Conservation (phyloP, 2,329 filamentous ascomycete species). For the Pseudocercospora macadamiae region DNA sequence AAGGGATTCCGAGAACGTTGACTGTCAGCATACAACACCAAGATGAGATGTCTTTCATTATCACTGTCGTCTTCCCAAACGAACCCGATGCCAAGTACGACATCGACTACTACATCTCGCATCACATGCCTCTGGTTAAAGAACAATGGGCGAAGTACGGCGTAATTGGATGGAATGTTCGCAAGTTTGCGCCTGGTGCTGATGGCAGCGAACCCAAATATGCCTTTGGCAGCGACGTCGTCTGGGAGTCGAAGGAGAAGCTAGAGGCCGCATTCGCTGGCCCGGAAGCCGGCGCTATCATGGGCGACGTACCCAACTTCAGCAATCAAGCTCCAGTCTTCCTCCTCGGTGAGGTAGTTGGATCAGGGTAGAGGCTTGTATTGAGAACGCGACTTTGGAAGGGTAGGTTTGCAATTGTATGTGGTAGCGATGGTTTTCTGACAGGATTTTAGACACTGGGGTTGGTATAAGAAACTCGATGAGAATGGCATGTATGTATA, state of each 20-base stretch:
- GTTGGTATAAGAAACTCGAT: too few species aligned
- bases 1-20: too few species aligned
- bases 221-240: not conserved
- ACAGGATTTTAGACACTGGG: too few species aligned
- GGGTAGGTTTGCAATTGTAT: too few species aligned
- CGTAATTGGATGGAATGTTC: not conserved
- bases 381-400: too few species aligned
- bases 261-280: not conserved
- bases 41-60: conserved; percentile 1
- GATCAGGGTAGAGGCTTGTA: too few species aligned
- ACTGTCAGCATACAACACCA: too few species aligned
- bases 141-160: not conserved
- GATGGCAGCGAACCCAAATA: not conserved
- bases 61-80: not conserved
- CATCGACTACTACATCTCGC: not conserved
- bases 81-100: not conserved
- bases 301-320: not conserved
- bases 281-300: not conserved
- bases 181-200: not conserved
- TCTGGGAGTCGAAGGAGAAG: not conserved
- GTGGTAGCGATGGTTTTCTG: too few species aligned
- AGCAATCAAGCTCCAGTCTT: not conserved
- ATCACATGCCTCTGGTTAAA: not conserved
- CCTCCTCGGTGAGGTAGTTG: not conserved
- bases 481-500: too few species aligned